Base-by-base conservation (phyloP, 1,139 yeast genomes). In the Blastobotrys raffinosifermentans region DNA sequence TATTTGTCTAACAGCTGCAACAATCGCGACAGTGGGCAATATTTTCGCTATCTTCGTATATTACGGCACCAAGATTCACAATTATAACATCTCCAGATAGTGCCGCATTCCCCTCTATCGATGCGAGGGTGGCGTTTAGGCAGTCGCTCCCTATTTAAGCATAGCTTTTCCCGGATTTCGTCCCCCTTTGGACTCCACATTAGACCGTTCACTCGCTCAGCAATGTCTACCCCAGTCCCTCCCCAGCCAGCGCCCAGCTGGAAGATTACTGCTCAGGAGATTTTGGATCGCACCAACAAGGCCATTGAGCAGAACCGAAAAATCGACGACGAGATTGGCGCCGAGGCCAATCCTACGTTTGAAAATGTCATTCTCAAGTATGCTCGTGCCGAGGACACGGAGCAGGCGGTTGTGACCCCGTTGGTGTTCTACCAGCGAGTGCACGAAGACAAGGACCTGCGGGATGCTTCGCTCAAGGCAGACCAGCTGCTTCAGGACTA, bases 391-490 rank as follows among this genome's bases (percentile, higher is more conserved):
- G 75, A 73, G 46, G 76, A 81, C 51, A 61, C 58, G 19, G 64
- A 66, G 34, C 59, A 64, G 4, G 67, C 70, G 10, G 44, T 67
- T 9, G 63, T 66, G 22, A 69, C 68, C 47, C 79, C 72, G 47
- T 54, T 80, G 48, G 65, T 77, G 4, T 83, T 84, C 54, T 77
- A 75, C 53, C 84, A 77, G 57, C 76, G 79, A 48, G 89, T 84
- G 13, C 78, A 89, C 8, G 53, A 76, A 9, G 68, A 72, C 46
- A 73, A 78, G 50, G 74, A 61, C 9, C 55, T 82, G 23, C 72
- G 94, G 51, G 85, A 81, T 46, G 86, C 87, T 2, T 76, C 89
- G 2, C 70, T 71, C 30, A 66, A 73, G 45, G 80, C 84, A 1
- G 80, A 77, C 45, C 74, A 77, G 54, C 53, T 67, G 39, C 57